These are phyloP conservation scores for Hygrophoropsis aurantiaca DNA, from an alignment of 768 basidiomycete genomes.

Conservation along the genomic window DNA sequence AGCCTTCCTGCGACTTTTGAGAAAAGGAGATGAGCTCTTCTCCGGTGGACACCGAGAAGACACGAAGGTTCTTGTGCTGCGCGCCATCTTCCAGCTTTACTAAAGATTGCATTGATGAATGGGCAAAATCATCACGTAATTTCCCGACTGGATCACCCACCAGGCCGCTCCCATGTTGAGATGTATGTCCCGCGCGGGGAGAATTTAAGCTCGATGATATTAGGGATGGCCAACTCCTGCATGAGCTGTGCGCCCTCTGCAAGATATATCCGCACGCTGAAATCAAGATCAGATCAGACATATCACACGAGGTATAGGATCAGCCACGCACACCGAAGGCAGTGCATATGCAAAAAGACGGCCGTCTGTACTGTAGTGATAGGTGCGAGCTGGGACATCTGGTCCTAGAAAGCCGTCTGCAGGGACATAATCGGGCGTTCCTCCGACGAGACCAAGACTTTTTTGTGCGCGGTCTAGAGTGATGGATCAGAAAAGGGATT, in stretches of 20 bases:
- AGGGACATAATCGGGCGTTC: constrained; percentile 71
- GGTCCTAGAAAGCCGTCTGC: constrained; percentile 64
- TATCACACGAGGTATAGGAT: constrained; percentile 14
- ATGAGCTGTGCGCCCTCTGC: constrained; percentile 72
- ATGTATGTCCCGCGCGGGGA: constrained; percentile 92
- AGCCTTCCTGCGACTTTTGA: constrained; percentile 89
- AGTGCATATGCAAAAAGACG: constrained; percentile 84
- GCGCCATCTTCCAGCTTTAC: constrained; percentile 87
- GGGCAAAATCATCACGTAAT: neutral
- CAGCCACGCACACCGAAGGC: constrained; percentile 53
- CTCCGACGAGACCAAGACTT: constrained; percentile 81
- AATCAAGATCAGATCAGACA: constrained; percentile 8
- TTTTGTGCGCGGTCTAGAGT: constrained; percentile 89
- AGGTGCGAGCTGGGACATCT: constrained; percentile 71
- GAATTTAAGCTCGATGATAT: constrained; percentile 83
- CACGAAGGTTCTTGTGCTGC: constrained; percentile 91
- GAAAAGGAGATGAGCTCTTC: constrained; percentile 85
- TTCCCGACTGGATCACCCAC: constrained; percentile 33
- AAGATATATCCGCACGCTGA: constrained; percentile 75
- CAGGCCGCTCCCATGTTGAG: constrained; percentile 93
- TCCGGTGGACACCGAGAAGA: constrained; percentile 85
- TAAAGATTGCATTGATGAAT: constrained; percentile 14
- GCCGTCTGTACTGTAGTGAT: constrained; percentile 84
- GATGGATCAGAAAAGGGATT: constrained; percentile 13
- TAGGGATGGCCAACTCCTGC: constrained; percentile 71